Evolutionary conservation across 2,329 filamentous ascomycete genomes (phyloP), one percentile per base, ranked within the genome.

Genomic region (Ophiosphaerella korrae): DNA sequence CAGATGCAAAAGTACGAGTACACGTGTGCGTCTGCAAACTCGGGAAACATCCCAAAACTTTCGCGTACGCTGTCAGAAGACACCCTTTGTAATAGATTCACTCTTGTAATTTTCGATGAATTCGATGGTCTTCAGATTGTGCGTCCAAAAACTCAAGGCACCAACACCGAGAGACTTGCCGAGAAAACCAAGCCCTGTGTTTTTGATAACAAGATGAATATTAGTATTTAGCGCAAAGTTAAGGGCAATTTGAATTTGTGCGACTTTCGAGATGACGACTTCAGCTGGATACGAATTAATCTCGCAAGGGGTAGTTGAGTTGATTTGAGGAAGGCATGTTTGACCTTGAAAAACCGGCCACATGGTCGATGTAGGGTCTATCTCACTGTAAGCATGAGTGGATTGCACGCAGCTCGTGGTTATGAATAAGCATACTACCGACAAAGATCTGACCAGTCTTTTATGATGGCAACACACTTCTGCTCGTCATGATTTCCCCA

Each of bases 111-210:
- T 34, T n/a, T 45, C 3, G 8, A 58, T 36, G 26, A 61, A 49
- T 23, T 50, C 9, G 11, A 57, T 47, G 3, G 40, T 33, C n/a
- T 69, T 71, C 4, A 71, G 43, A 24, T 67, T 50, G 26, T 69
- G 67, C 1, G 62, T 70, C 68, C 68, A 72, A 9, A 71, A 36
- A n/a, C 43, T 55, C 6, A 71, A 55, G 0, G 63, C 46, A 6
- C 63, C 65, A 6, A 55, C 57, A 14, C 66, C 68, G 8, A 56
- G 61, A 1, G 64, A 67, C 39, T 61, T 62, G 3, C 65, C 68
- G 8, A 59, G 35, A 40, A 50, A 50, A 21, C 53, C 51, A 33
- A 64, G 61, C 1, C 62, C 59, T 2, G 64, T 67, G 40, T 62
- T 66, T n/a, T 55, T 53, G 12, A 66, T 53, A 7, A 60, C 51